These are phyloP conservation scores for Biscogniauxia marginata DNA, from an alignment of 2,329 filamentous ascomycete species.

Conservation along the genomic window DNA sequence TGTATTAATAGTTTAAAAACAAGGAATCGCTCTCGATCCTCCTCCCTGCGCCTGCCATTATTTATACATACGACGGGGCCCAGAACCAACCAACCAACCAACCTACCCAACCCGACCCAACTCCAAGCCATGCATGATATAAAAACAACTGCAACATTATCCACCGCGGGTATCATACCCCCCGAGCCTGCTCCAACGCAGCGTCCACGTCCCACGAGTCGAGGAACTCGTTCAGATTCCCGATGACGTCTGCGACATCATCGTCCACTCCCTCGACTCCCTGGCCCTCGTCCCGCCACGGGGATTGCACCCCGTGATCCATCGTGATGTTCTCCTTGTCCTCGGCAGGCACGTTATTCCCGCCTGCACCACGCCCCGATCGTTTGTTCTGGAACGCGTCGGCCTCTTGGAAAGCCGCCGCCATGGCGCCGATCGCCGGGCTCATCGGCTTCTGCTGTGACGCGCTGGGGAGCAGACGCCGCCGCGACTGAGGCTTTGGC, in stretches of 20 bases:
- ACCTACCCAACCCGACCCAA: too few species aligned
- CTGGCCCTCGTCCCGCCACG: slow-evolving; percentile 29
- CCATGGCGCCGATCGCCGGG: slow-evolving; percentile 46
- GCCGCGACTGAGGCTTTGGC: slow-evolving; percentile 19
- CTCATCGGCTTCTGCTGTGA: slow-evolving; percentile 43
- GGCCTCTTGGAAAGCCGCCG: slow-evolving; percentile 47
- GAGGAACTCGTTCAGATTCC: slow-evolving; percentile 46
- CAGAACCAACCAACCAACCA: too few species aligned
- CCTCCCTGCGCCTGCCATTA: too few species aligned
- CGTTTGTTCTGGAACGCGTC: slow-evolving; percentile 30
- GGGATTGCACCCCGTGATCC: slow-evolving; percentile 24
- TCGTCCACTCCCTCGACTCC: slow-evolving; percentile 43
- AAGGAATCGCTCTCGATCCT: too few species aligned
- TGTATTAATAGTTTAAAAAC: too few species aligned
- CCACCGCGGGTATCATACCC: background rate
- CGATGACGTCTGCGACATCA: slow-evolving; percentile 45
- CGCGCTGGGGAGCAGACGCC: slow-evolving; percentile 39
- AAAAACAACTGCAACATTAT: background rate
- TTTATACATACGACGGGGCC: too few species aligned
- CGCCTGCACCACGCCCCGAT: background rate
- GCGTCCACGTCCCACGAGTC: slow-evolving; percentile 40
- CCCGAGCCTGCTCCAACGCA: slow-evolving; percentile 32
- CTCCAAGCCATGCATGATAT: background rate
- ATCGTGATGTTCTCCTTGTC: slow-evolving; percentile 5
- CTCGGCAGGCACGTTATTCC: too few species aligned